Evolutionary conservation across 768 basidiomycete species (phyloP).

Genomic region (Russula sp.): DNA sequence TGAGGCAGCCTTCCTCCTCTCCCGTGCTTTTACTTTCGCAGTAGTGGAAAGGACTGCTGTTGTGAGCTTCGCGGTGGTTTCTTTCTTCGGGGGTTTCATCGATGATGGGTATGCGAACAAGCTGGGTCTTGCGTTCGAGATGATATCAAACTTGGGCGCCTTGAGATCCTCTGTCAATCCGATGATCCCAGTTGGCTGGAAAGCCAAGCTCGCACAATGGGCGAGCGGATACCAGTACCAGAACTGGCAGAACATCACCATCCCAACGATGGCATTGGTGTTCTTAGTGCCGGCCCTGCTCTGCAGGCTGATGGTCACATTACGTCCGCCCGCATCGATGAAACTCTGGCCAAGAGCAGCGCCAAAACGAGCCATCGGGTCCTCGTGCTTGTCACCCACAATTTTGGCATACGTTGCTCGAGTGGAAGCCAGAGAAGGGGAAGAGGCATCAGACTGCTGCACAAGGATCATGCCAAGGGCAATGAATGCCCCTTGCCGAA

Average conservation of each 20-base stretch:
- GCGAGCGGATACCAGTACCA: constrained; percentile 99
- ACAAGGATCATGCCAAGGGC: constrained; percentile 96
- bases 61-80: constrained; percentile 85
- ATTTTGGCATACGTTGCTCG: constrained; percentile 88
- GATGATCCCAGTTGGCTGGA: constrained; percentile 93
- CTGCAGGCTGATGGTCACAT: constrained; percentile 90
- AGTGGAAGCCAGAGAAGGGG: constrained; percentile 71
- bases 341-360: constrained; percentile 94
- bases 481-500: constrained; percentile 94
- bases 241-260: constrained; percentile 97
- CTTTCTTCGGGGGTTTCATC: constrained; percentile 87
- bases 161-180: constrained; percentile 83
- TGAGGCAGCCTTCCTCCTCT: constrained; percentile 83
- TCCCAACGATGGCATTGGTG: constrained; percentile 94
- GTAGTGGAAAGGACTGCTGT: constrained; percentile 96
- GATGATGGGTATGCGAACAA: constrained; percentile 87
- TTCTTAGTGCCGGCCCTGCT: constrained; percentile 91
- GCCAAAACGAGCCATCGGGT: constrained; percentile 97
- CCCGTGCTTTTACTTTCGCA: constrained; percentile 92
- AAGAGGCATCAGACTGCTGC: constrained; percentile 89
- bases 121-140: constrained; percentile 85
- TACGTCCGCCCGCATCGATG: constrained; percentile 95
- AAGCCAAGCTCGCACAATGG: constrained; percentile 86
- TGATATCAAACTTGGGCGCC: constrained; percentile 89
- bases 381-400: constrained; percentile 94